Percentiles rank a stretch among this genome's conserved stretches.
These are phyloP conservation scores for Galeopsis tetrahit DNA, from an alignment of 257 asterid species.

Conservation along the genomic window DNA sequence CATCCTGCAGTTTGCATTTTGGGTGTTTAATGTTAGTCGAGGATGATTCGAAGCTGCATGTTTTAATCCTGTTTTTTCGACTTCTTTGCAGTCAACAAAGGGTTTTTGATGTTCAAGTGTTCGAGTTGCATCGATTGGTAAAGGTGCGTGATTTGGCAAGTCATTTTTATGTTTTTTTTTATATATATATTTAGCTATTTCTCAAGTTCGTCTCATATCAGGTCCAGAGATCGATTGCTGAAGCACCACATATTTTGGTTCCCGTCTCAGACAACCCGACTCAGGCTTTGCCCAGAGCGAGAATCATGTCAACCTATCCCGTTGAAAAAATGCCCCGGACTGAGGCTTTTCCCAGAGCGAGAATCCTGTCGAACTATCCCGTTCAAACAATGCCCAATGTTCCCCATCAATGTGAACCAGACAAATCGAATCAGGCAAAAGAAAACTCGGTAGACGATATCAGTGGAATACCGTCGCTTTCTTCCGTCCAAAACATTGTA, in stretches of 20 bases:
- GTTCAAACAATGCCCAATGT: conserved; percentile 42
- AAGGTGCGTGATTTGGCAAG: conserved; percentile 48
- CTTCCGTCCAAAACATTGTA: conserved; percentile 52
- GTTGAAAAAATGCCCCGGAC: conserved; percentile 45
- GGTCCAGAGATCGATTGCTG: conserved; percentile 82
- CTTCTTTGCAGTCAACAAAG: conserved; percentile 76
- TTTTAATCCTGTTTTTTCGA: neutral
- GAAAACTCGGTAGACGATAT: conserved; percentile 58
- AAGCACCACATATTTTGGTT: conserved; percentile 59
- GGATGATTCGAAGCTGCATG: neutral
- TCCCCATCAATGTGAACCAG: conserved; percentile 48
- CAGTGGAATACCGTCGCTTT: conserved; percentile 44
- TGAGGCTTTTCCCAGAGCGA: too few relatives aligned
- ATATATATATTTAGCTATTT: neutral
- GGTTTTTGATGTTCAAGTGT: conserved; percentile 83
- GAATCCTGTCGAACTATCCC: conserved; percentile 43
- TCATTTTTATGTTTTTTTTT: neutral
- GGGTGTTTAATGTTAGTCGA: neutral
- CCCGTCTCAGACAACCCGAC: conserved; percentile 54
- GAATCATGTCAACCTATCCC: conserved; percentile 42
- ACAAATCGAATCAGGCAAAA: conserved; percentile 45
- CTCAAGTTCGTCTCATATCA: conserved; percentile 29
- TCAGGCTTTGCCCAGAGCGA: conserved; percentile 40
- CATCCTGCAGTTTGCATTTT: too few relatives aligned
- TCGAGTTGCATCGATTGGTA: conserved; percentile 88